Percentiles rank a stretch among this genome's conserved stretches.
Evolutionary conservation across 148 eudicot genomes (phyloP).

Genomic region (Fagopyrum homotropicum): DNA sequence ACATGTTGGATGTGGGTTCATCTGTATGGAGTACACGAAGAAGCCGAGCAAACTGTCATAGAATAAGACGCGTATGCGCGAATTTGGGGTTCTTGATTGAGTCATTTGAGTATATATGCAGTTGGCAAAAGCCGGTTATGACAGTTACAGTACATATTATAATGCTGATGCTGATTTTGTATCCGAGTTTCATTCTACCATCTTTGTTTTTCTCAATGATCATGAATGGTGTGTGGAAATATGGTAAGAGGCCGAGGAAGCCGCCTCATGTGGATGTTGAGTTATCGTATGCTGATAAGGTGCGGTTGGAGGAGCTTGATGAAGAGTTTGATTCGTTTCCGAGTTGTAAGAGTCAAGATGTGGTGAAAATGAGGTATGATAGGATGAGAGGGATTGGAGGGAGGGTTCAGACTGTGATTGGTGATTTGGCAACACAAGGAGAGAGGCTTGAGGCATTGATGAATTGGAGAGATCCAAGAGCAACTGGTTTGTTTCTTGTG

Average conservation of each 20-base stretch:
- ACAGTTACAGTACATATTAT: slow-evolving; percentile 17
- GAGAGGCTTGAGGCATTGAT: slow-evolving; percentile 35
- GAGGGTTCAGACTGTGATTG: slow-evolving; percentile 22
- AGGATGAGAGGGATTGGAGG: slow-evolving; percentile 29
- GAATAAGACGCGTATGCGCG: slow-evolving; percentile 17
- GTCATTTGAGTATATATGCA: slow-evolving; percentile 11
- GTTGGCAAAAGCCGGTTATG: slow-evolving; percentile 26
- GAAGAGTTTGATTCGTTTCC: slow-evolving; percentile 34
- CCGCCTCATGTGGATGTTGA: slow-evolving; percentile 36
- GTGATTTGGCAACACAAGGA: slow-evolving; percentile 31
- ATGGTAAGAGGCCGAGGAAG: slow-evolving; percentile 21
- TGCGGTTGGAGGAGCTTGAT: slow-evolving; percentile 10
- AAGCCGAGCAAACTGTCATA: slow-evolving; percentile 20
- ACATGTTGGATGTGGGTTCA: slow-evolving; percentile 32
- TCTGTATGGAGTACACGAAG: slow-evolving; percentile 25
- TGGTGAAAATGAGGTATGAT: slow-evolving; percentile 24
- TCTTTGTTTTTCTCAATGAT: slow-evolving; percentile 18
- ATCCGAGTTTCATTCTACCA: slow-evolving; percentile 20
- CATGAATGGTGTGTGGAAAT: slow-evolving; percentile 25
- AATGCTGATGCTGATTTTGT: slow-evolving; percentile 16
- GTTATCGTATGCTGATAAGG: slow-evolving; percentile 19
- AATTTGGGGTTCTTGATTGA: neutral
- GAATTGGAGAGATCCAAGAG: slow-evolving; percentile 44
- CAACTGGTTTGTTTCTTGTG: slow-evolving; percentile 28
- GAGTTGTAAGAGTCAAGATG: slow-evolving; percentile 18